phyloP scores from a whole-genome alignment of 768 basidiomycete species.

The Xanthoconium purpureum region DNA sequence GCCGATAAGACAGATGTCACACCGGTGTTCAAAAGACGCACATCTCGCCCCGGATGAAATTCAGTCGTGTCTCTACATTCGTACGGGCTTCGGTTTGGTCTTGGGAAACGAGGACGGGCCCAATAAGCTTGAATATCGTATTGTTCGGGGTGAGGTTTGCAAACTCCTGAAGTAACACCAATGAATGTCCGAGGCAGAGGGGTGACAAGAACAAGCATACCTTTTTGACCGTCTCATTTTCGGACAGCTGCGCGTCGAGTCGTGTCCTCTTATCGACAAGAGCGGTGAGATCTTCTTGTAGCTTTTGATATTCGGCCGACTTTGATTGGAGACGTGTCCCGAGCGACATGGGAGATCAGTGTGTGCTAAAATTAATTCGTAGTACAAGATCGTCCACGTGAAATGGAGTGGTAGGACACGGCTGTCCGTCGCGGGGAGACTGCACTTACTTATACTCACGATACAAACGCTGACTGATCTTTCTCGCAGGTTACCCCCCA shows the following conservation, averaged over 20 bases:
- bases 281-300: conserved; percentile 70
- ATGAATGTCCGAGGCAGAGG: background rate
- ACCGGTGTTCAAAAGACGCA: conserved; percentile 34
- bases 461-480: background rate
- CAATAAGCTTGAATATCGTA: conserved; percentile 85
- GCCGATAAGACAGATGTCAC: conserved; percentile 6
- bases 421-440: conserved; percentile 4
- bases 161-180: conserved; percentile 65
- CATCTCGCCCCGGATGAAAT: conserved; percentile 89
- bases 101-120: conserved; percentile 87
- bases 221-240: conserved; percentile 92
- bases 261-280: conserved; percentile 79
- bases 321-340: conserved; percentile 61
- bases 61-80: conserved; percentile 87
- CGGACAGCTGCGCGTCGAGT: conserved; percentile 86
- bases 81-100: conserved; percentile 82
- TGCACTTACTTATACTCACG: background rate
- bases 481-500: background rate
- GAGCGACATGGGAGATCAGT: conserved; percentile 46
- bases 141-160: conserved; percentile 68
- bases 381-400: conserved; percentile 6
- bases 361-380: conserved; percentile 3
- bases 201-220: conserved; percentile 36
- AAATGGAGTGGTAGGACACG: conserved; percentile 2
- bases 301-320: conserved; percentile 74